A percentile compares a stretch with the other conserved stretches of the same genome.
Conservation (phyloP, 345 rosid species). For the Gossypium ekmanianum region DNA sequence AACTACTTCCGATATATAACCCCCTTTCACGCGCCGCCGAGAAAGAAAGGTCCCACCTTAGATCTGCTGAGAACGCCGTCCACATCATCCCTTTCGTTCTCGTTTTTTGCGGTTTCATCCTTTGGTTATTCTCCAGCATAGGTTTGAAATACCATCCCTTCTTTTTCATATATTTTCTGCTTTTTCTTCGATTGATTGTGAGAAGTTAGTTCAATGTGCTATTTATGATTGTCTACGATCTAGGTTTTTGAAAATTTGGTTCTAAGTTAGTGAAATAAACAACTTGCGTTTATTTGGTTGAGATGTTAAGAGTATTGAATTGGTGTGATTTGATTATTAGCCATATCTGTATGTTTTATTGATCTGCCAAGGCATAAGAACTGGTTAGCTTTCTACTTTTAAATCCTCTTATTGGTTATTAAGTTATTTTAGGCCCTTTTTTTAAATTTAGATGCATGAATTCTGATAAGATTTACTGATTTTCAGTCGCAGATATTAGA, state of each 20-base stretch:
- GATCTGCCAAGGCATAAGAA: neutral
- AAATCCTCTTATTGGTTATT: neutral
- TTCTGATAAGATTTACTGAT: neutral
- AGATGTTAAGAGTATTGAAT: neutral
- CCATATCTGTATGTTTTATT: neutral
- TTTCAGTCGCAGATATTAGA: neutral
- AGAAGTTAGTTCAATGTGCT: neutral
- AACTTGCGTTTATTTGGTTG: neutral
- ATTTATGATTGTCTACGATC: neutral
- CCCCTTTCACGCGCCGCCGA: constrained; percentile 61
- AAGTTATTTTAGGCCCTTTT: neutral
- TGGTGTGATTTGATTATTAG: neutral
- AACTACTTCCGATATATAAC: constrained; percentile 53
- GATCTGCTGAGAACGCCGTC: constrained; percentile 70
- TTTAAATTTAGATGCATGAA: neutral
- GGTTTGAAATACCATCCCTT: constrained; percentile 25
- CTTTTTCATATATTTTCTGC: neutral
- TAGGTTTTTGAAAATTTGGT: neutral
- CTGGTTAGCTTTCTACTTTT: neutral
- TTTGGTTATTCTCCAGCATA: constrained; percentile 72
- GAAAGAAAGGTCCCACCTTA: constrained; percentile 53
- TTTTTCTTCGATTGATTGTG: neutral
- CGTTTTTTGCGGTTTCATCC: constrained; percentile 52
- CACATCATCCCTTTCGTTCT: constrained; percentile 75
- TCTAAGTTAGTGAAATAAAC: neutral